Conservation (phyloP, 78 protist genomes). For the Dictyostelium intermedium region DNA sequence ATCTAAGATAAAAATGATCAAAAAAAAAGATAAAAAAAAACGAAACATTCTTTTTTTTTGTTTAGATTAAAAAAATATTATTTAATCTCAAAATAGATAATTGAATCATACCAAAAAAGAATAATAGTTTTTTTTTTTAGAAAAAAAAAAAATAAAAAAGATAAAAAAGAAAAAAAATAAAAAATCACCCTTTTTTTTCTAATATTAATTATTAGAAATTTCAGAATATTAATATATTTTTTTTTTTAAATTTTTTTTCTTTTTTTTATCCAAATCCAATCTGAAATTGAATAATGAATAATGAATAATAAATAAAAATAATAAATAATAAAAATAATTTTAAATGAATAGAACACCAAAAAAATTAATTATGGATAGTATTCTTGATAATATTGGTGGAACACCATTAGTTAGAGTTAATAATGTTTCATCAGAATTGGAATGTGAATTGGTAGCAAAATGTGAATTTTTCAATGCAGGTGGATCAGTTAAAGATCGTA, state of each 20-base stretch:
- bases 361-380: slow-evolving; percentile 69
- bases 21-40: no score
- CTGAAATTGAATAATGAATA: neutral
- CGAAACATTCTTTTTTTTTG: neutral
- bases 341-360: slow-evolving; percentile 15
- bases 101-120: neutral
- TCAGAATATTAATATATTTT: neutral
- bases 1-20: neutral
- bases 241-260: neutral
- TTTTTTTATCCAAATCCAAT: neutral
- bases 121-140: neutral
- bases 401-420: slow-evolving; percentile 96
- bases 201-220: neutral
- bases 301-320: neutral
- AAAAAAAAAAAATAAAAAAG: neutral
- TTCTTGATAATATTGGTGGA: slow-evolving; percentile 93
- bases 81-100: no score
- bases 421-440: slow-evolving; percentile 88
- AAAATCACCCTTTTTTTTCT: neutral
- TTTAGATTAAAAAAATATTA: neutral
- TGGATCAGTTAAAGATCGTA: slow-evolving; percentile 97
- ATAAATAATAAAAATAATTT: neutral
- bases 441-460: slow-evolving; percentile 96
- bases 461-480: slow-evolving; percentile 98
- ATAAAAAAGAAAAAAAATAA: neutral